These are phyloP conservation scores for Fusarium sp. DNA, from an alignment of 2,329 filamentous ascomycete species.

Conservation along the genomic window DNA sequence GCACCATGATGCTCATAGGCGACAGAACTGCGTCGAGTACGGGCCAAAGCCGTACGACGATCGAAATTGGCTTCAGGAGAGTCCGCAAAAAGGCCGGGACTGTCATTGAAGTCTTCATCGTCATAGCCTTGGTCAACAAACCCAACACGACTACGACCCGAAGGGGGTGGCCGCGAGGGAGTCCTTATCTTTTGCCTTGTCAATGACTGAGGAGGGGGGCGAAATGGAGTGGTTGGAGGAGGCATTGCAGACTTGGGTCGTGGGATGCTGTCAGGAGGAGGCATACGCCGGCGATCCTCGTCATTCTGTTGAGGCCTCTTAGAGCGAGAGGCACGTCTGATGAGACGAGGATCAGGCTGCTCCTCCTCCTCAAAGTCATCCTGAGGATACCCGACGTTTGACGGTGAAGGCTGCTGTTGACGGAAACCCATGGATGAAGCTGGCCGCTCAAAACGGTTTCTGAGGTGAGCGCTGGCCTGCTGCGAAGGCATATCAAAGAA, in stretches of 20 bases:
- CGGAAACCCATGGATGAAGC: conserved; percentile 54
- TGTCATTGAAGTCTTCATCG: conserved; percentile 51
- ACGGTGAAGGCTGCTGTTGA: conserved; percentile 37
- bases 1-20: conserved; percentile 51
- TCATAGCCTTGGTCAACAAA: conserved; percentile 48
- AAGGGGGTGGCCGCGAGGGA: conserved; percentile 45
- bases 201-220: conserved; percentile 41
- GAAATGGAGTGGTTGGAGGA: conserved; percentile 42
- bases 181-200: conserved; percentile 45
- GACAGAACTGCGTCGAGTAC: conserved; percentile 48
- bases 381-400: conserved; percentile 46
- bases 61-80: conserved; percentile 50
- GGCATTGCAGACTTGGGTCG: conserved; percentile 50
- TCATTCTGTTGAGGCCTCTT: conserved; percentile 49
- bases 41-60: conserved; percentile 45
- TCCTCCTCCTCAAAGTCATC: conserved; percentile 56
- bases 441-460: conserved; percentile 50
- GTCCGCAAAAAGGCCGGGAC: conserved; percentile 52
- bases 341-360: conserved; percentile 48
- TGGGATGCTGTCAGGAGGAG: conserved; percentile 54
- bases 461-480: conserved; percentile 44
- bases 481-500: conserved; percentile 46
- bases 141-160: conserved; percentile 45
- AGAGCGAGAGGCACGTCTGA: conserved; percentile 55
- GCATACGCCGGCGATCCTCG: conserved; percentile 59